Evolutionary conservation across 2,329 filamentous ascomycete genomes (phyloP).

Genomic region (Pseudopithomyces maydicus): DNA sequence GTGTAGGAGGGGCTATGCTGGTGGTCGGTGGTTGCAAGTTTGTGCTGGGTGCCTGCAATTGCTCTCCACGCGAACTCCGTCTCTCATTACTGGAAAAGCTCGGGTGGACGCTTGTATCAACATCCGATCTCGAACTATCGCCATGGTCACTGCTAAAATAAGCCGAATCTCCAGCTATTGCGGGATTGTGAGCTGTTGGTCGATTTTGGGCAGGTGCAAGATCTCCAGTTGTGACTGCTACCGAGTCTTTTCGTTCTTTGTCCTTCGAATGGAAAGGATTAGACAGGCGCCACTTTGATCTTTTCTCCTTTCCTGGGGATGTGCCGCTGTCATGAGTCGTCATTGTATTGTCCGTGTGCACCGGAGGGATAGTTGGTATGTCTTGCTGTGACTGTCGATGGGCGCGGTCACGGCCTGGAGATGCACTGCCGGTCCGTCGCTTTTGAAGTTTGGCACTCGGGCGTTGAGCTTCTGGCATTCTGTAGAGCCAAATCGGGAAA

Average conservation of each 20-base stretch:
- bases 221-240: conserved; percentile 2
- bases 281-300: conserved; percentile 43
- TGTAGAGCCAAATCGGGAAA: not conserved
- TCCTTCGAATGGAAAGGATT: conserved; percentile 44
- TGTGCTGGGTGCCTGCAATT: conserved; percentile 21
- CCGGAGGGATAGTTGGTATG: conserved; percentile 18
- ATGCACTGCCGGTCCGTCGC: not conserved
- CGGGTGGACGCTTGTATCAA: conserved; percentile 33
- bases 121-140: conserved; percentile 23
- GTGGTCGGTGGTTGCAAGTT: conserved; percentile 21
- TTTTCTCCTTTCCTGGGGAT: conserved; percentile 39
- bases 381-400: conserved; percentile 4
- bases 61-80: conserved; percentile 33
- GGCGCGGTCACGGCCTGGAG: not conserved
- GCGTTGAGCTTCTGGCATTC: conserved; percentile 2
- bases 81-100: conserved; percentile 36
- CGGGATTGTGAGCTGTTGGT: conserved; percentile 15
- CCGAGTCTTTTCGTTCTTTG: conserved; percentile 29
- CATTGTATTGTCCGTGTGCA: conserved; percentile 8
- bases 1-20: conserved; percentile 31
- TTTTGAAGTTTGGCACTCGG: conserved; percentile 1
- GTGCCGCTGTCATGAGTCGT: conserved; percentile 24
- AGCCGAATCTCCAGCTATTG: conserved; percentile 35
- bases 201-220: conserved; percentile 3
- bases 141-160: conserved; percentile 39